Evolutionary conservation across 352 stramenopile genomes (phyloP).

Genomic region (Pythium oligandrum): DNA sequence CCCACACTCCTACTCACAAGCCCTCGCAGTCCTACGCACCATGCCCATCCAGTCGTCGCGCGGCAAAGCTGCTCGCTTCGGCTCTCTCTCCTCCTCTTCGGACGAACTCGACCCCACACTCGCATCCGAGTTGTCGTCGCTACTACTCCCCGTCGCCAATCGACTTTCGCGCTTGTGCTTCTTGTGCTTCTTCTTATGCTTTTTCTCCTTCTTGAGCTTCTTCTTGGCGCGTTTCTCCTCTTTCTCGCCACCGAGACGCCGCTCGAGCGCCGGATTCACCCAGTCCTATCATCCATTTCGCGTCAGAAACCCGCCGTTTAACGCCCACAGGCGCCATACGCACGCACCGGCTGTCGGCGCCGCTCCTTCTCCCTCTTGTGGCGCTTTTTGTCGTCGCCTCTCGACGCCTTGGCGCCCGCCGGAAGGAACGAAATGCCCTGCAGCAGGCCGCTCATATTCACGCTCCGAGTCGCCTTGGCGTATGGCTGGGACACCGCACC

Average conservation of each 20-base stretch:
- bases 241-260: conserved; percentile 20
- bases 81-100: conserved; percentile 10
- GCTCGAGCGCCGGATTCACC: conserved; percentile 36
- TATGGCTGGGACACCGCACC: background rate
- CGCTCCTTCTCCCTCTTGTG: conserved; percentile 14
- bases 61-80: background rate
- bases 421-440: conserved; percentile 67
- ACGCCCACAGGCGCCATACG: background rate
- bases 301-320: background rate
- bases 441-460: conserved; percentile 32
- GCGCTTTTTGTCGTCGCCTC: conserved; percentile 19
- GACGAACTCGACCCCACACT: conserved; percentile 1
- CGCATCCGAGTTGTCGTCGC: conserved; percentile 4
- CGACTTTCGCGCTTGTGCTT: conserved; percentile 26
- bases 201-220: conserved; percentile 33
- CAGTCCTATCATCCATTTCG: conserved; percentile 23
- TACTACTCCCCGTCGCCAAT: conserved; percentile 23
- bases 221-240: conserved; percentile 26
- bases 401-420: conserved; percentile 17
- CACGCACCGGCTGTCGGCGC: conserved; percentile 20
- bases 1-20: background rate
- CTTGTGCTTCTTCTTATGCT: conserved; percentile 32
- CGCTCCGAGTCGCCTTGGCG: background rate
- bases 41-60: conserved; percentile 84
- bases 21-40: conserved; percentile 15